Conservation (phyloP, 1,284 basidiomycete species). For the Cutaneotrichosporon cutaneum region DNA sequence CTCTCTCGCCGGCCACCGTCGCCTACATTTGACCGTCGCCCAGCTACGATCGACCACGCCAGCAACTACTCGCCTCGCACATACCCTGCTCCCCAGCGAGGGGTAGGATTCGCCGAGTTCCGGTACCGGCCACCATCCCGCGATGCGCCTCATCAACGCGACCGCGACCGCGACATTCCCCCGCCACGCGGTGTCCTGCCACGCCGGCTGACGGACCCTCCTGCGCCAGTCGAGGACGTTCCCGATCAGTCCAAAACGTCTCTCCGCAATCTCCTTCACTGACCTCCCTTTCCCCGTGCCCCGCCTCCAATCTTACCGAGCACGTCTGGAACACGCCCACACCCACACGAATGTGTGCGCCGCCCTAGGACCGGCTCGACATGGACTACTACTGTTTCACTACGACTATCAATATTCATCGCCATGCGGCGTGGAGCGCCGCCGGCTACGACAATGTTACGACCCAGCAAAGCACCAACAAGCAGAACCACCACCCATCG, state of each 20-base stretch:
- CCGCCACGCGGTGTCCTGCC: not conserved
- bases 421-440: not conserved
- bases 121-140: constrained; percentile 7
- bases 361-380: not conserved
- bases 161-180: constrained; percentile 1
- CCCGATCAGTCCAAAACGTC: constrained; percentile 17
- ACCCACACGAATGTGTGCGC: not conserved
- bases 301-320: not conserved
- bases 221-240: not conserved
- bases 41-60: not conserved
- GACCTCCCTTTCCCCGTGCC: not conserved
- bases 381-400: not conserved
- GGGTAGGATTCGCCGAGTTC: constrained; percentile 10
- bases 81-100: not conserved
- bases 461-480: not conserved
- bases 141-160: not conserved
- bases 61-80: constrained; percentile 10
- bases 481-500: not conserved
- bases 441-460: not conserved
- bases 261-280: constrained; percentile 21
- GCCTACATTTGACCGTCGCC: not conserved
- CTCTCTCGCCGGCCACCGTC: not conserved
- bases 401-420: not conserved
- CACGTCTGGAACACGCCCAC: not conserved
- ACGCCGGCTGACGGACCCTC: not conserved